Percentiles rank a stretch among this genome's conserved stretches.
Conservation (phyloP, 495 filamentous ascomycete species). For the Daldinia vernicosa region DNA sequence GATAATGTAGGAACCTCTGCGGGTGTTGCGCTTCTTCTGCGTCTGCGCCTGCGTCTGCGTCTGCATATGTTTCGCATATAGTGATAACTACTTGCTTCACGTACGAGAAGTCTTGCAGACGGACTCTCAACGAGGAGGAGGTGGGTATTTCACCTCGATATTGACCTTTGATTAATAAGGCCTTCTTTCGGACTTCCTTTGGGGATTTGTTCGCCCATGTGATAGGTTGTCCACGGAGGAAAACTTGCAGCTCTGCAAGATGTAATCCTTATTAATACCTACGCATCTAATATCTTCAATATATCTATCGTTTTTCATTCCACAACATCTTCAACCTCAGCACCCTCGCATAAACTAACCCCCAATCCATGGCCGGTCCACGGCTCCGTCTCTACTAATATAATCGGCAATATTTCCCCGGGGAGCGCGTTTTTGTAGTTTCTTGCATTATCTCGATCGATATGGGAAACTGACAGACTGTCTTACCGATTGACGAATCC, state of each 20-base stretch:
- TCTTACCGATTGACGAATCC: slow-evolving; percentile 34
- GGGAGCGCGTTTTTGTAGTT: slow-evolving; percentile 1
- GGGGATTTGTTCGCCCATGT: background rate
- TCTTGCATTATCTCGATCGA: slow-evolving; percentile 36
- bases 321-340: background rate
- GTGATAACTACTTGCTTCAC: slow-evolving; percentile 9
- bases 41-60: slow-evolving; percentile 13
- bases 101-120: background rate
- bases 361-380: background rate
- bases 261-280: too few species aligned
- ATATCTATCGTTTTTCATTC: too few species aligned
- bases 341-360: background rate
- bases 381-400: background rate
- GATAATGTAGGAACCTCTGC: background rate
- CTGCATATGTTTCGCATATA: slow-evolving; percentile 6
- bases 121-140: slow-evolving; percentile 3
- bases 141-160: background rate
- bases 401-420: slow-evolving; percentile 11
- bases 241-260: background rate
- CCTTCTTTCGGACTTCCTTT: background rate
- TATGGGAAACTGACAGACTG: slow-evolving; percentile 11
- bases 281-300: too few species aligned
- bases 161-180: background rate
- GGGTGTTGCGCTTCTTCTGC: slow-evolving; percentile 9
- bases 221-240: background rate